phyloP scores from a whole-genome alignment of 139 green algal genomes.

The Eudorina sp. region DNA sequence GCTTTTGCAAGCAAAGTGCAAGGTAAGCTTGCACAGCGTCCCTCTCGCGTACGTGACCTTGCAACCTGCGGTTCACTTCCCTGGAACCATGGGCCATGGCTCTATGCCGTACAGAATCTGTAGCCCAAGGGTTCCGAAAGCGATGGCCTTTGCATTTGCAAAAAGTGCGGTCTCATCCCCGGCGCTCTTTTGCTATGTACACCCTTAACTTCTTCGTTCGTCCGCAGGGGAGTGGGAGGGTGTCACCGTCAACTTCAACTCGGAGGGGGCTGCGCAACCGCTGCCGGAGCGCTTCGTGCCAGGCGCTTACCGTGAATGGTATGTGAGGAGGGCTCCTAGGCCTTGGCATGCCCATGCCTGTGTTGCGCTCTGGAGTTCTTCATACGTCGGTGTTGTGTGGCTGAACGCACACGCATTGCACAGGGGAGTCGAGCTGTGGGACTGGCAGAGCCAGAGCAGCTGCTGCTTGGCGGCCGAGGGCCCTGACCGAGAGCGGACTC shows the following conservation, averaged over 20 bases:
- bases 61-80: background rate
- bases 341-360: no score
- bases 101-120: no score
- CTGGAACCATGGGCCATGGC: no score
- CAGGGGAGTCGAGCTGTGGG: constrained; percentile 73
- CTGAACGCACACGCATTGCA: no score
- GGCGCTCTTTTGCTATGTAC: no score
- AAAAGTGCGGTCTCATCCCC: no score
- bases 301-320: constrained; percentile 77
- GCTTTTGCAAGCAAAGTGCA: background rate
- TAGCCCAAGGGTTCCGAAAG: no score
- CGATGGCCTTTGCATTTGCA: no score
- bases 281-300: constrained; percentile 73
- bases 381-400: no score
- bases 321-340: background rate
- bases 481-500: background rate
- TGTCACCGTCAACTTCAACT: constrained; percentile 66
- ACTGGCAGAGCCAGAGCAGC: constrained; percentile 87
- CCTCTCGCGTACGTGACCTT: background rate
- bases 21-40: background rate
- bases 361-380: no score
- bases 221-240: constrained; percentile 78
- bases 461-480: constrained; percentile 20
- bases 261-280: constrained; percentile 53
- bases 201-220: background rate